phyloP scores from a whole-genome alignment of 2,329 filamentous ascomycete species.

The Phyllosticta citrichinensis region DNA sequence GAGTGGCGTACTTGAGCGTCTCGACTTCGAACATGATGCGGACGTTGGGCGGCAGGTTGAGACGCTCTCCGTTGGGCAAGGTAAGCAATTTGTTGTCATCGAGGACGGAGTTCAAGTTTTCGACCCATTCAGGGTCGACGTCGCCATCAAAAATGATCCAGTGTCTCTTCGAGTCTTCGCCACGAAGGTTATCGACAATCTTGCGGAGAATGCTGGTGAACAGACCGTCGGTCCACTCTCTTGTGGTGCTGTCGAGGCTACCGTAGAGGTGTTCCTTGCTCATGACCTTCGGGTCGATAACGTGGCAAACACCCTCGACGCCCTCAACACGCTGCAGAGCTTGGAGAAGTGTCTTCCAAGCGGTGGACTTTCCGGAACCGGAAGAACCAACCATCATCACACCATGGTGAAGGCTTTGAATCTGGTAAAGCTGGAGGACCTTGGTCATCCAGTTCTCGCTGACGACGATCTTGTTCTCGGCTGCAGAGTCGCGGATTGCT shows the following conservation, averaged over 20 bases:
- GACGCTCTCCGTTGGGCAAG: constrained; percentile 91
- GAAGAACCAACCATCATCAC: constrained; percentile 99
- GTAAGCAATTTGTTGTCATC: constrained; percentile 98
- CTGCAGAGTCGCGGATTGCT: constrained; percentile 73
- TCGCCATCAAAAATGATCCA: constrained; percentile 99
- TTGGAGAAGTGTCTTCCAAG: constrained; percentile 87
- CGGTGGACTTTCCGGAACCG: constrained; percentile 91
- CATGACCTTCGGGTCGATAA: constrained; percentile 99
- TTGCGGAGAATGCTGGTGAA: constrained; percentile 97
- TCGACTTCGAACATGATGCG: constrained; percentile 99
- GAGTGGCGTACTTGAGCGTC: constrained; percentile 90
- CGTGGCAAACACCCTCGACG: constrained; percentile 87
- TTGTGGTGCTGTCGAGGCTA: constrained; percentile 88
- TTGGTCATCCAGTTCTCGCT: constrained; percentile 97
- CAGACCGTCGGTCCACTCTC: constrained; percentile 97
- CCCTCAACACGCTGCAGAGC: constrained; percentile 85
- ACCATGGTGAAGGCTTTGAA: constrained; percentile 95
- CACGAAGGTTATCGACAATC: constrained; percentile 96
- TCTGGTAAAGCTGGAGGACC: constrained; percentile 92
- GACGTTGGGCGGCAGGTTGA: constrained; percentile 88
- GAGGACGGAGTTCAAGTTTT: constrained; percentile 98
- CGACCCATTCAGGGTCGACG: constrained; percentile 98
- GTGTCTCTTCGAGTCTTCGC: constrained; percentile 91
- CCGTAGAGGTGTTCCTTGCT: constrained; percentile 97
- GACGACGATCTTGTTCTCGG: constrained; percentile 76